Evolutionary conservation across 2,329 filamentous ascomycete genomes (phyloP).

Genomic region (Cercospora canescens): DNA sequence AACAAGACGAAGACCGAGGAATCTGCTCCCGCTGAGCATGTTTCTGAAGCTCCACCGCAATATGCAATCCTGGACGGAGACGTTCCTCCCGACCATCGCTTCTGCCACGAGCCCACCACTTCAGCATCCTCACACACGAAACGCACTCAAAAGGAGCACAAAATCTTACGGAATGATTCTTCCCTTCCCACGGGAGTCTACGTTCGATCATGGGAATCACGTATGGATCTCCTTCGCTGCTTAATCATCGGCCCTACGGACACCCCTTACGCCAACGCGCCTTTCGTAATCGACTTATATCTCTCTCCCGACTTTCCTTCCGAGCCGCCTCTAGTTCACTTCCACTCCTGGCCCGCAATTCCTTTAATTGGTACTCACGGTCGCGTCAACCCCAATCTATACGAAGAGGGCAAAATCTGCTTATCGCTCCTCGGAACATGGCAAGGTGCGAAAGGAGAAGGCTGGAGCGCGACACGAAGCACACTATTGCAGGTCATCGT

Average conservation of each 20-base stretch:
- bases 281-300: conserved; percentile 61
- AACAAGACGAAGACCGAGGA: background rate
- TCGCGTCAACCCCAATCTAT: conserved; percentile 60
- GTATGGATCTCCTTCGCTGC: conserved; percentile 59
- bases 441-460: conserved; percentile 56
- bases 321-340: conserved; percentile 56
- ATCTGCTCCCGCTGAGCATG: background rate
- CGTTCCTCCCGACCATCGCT: conserved; percentile 48
- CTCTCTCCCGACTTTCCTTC: conserved; percentile 52
- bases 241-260: conserved; percentile 59
- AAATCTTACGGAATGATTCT: conserved; percentile 49
- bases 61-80: conserved; percentile 43
- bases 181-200: conserved; percentile 59
- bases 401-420: conserved; percentile 64
- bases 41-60: conserved; percentile 16
- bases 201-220: conserved; percentile 60
- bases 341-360: conserved; percentile 56
- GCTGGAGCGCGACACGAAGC: conserved; percentile 54
- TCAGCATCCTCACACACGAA: conserved; percentile 43
- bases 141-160: conserved; percentile 58
- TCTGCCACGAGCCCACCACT: conserved; percentile 26
- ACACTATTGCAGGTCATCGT: conserved; percentile 54
- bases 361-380: conserved; percentile 31
- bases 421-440: conserved; percentile 61
- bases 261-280: conserved; percentile 62